Evolutionary conservation across 495 filamentous ascomycete genomes (phyloP), one percentile per base, ranked within the genome.

Genomic region (Penicillium steckii): DNA sequence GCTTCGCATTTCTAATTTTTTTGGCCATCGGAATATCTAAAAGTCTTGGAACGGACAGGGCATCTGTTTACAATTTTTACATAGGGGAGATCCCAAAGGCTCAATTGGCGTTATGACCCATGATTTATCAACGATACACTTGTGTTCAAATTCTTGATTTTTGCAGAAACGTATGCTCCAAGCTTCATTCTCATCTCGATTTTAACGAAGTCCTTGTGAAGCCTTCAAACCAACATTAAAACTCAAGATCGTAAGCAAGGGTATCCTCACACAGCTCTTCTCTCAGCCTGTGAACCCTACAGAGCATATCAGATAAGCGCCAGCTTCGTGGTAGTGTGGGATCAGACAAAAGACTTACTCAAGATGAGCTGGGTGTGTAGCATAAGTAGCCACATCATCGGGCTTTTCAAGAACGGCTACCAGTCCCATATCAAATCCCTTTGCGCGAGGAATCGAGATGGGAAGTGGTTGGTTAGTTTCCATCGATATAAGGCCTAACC

Each of bases 221-320:
- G 26, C 26, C 26, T 27, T 27, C 29, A n/a, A n/a, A n/a, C n/a
- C n/a, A n/a, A n/a, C 44, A 30, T 46, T 56, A 67, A 46, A 76
- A 76, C 57, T 73, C 69, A 52, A 76, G 46, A 56, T 76, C 73
- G 69, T 73, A 76, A 8, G 70, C 73, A 63, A 76, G 60, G 4
- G 73, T 69, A 60, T 74, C 73, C 9, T 74, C 73, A 51, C 70
- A 74, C 27, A 76, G 48, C 49, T 74, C 69, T 52, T 74, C 71
- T 32, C 73, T 64, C 61, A 73, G 50, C 46, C 63, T 73, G 15
- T 70, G 68, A 44, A 71, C 67, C 55, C 73, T 76, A 49, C 8
- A 43, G 24, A 44, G 7, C 9, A 47, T 42, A 15, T 3, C 32
- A 35, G 13, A 13, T 35, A 3, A 35, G 32, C 32, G 29, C 54